Evolutionary conservation across 1,284 basidiomycete species (phyloP).

Genomic region (Leccinum huronense): DNA sequence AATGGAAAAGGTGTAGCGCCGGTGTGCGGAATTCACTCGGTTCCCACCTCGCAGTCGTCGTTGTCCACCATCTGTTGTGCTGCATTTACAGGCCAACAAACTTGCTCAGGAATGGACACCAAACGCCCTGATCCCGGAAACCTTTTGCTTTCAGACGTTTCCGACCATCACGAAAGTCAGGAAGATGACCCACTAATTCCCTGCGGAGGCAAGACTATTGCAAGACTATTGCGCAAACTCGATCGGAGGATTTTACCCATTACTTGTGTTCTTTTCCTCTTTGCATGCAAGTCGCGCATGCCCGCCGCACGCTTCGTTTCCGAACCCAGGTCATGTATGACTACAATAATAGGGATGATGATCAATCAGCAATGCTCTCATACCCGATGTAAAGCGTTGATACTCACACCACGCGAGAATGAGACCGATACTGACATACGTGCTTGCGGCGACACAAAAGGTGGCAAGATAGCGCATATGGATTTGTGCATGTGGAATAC

Average conservation of each 20-base stretch:
- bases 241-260: no score
- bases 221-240: no score
- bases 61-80: neutral
- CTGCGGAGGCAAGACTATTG: no score
- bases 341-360: slow-evolving; percentile 34
- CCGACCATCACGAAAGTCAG: neutral
- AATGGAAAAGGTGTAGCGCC: neutral
- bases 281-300: slow-evolving; percentile 36
- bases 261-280: no score
- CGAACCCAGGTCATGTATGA: slow-evolving; percentile 71
- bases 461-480: slow-evolving; percentile 65
- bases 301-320: slow-evolving; percentile 76
- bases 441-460: slow-evolving; percentile 68
- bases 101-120: slow-evolving; percentile 15
- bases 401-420: slow-evolving; percentile 68
- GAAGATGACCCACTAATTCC: no score
- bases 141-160: slow-evolving; percentile 9
- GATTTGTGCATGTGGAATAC: slow-evolving; percentile 35
- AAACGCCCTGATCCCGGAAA: slow-evolving; percentile 17
- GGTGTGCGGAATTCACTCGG: slow-evolving; percentile 1
- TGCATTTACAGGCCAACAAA: neutral
- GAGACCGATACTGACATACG: slow-evolving; percentile 65
- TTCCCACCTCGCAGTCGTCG: neutral
- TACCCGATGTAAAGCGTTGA: no score
- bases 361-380: slow-evolving; percentile 1